phyloP scores from a whole-genome alignment of 768 basidiomycete genomes.

The Sistotremastrum suecicum region DNA sequence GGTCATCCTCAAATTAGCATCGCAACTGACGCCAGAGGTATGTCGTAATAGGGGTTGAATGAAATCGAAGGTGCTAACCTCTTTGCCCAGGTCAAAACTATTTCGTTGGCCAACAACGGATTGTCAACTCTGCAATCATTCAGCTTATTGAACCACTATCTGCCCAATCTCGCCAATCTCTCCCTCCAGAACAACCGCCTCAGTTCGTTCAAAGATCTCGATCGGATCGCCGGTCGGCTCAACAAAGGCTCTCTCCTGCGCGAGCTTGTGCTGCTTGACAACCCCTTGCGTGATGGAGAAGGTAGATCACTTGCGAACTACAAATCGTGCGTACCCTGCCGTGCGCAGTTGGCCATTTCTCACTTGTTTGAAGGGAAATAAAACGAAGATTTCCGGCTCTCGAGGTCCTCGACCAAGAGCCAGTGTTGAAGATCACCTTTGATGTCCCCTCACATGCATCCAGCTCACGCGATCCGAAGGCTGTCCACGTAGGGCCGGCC shows the following conservation, averaged over 20 bases:
- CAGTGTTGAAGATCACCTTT: slow-evolving; percentile 67
- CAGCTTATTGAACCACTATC: slow-evolving; percentile 47
- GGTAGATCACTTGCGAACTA: slow-evolving; percentile 34
- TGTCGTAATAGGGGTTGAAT: slow-evolving; percentile 8
- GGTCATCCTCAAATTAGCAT: slow-evolving; percentile 82
- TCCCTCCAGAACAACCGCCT: slow-evolving; percentile 71
- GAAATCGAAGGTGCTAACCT: slow-evolving; percentile 5
- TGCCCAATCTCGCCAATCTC: slow-evolving; percentile 69
- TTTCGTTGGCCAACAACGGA: slow-evolving; percentile 76
- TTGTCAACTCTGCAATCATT: slow-evolving; percentile 46
- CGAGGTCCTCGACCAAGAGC: slow-evolving; percentile 71
- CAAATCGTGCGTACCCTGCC: slow-evolving; percentile 37
- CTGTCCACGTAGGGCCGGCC: slow-evolving; percentile 31
- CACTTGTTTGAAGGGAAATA: slow-evolving; percentile 44
- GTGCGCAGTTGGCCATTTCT: neutral
- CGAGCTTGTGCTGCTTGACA: slow-evolving; percentile 62
- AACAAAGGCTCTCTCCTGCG: slow-evolving; percentile 42
- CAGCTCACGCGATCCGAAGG: slow-evolving; percentile 20
- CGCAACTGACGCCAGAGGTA: slow-evolving; percentile 64
- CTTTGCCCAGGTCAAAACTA: slow-evolving; percentile 47
- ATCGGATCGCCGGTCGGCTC: slow-evolving; percentile 42
- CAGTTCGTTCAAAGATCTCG: slow-evolving; percentile 54
- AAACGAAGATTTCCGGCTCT: slow-evolving; percentile 68
- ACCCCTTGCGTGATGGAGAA: slow-evolving; percentile 56
- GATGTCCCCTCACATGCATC: slow-evolving; percentile 46